Evolutionary conservation across 2,329 filamentous ascomycete genomes (phyloP).

Genomic region (Conoideocrella luteorostrata): DNA sequence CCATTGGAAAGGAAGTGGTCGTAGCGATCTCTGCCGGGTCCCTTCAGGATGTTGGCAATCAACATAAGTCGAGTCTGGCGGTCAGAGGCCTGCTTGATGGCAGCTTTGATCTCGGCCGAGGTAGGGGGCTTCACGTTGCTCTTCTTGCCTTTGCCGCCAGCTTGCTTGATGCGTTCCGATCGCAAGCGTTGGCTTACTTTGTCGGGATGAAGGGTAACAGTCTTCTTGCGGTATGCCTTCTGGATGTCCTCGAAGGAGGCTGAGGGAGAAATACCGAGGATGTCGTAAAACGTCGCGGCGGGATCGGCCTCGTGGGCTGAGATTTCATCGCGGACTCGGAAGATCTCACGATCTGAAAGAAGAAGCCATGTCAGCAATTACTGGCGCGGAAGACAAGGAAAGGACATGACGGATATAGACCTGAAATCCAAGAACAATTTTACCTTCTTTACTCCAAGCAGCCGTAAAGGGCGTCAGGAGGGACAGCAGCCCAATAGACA

Average conservation of each 20-base stretch:
- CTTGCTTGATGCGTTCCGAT: constrained; percentile 56
- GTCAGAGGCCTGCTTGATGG: constrained; percentile 74
- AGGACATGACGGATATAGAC: neutral
- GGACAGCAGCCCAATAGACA: constrained; percentile 64
- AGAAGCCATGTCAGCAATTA: neutral
- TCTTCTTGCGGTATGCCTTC: constrained; percentile 89
- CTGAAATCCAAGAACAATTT: constrained; percentile 14
- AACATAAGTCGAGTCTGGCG: constrained; percentile 79
- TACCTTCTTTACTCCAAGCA: constrained; percentile 85
- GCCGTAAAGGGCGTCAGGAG: constrained; percentile 59
- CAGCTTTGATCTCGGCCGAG: constrained; percentile 67
- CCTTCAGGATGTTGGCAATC: constrained; percentile 79
- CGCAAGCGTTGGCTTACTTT: constrained; percentile 84
- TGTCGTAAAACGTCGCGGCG: constrained; percentile 88
- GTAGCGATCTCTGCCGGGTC: constrained; percentile 76
- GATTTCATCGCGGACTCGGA: constrained; percentile 87
- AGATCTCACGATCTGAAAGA: constrained; percentile 85
- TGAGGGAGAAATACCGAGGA: constrained; percentile 67
- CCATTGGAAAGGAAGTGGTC: constrained; percentile 91
- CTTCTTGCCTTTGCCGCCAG: constrained; percentile 44
- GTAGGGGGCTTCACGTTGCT: constrained; percentile 64
- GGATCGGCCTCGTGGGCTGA: constrained; percentile 66
- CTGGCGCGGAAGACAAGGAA: neutral
- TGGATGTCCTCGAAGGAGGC: constrained; percentile 84
- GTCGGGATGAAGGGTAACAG: constrained; percentile 81